Evolutionary conservation across 345 rosid genomes (phyloP), one percentile per base, ranked within the genome.

Genomic region (Euphorbia pulcherrima): DNA sequence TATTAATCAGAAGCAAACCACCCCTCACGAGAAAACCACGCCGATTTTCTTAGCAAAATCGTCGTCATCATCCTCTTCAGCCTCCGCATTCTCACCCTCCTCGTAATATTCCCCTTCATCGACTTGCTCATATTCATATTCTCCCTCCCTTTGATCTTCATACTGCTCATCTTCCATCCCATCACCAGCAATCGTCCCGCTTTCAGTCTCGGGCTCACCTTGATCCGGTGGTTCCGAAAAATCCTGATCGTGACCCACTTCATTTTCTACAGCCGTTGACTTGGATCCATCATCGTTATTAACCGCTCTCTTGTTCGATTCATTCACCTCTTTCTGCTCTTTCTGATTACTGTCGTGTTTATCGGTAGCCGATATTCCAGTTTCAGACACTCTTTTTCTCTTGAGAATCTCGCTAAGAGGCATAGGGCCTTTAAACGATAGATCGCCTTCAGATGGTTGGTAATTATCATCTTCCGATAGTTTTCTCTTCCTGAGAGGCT

Each of bases 391-490:
- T 80, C 87, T 82, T 80, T 92, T 90, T 65, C 97, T 87, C 81
- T 79, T 92, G 71, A 90, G 82, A 77, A 92, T 89, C 85, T 85
- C 96, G 54, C 89, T 87, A 26, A 92, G 82, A 63, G 98, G 88
- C 85, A 87, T 80, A 9, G 98, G 98, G 68, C 92, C 93, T 65
- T 87, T 85, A 74, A 92, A 92, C 9, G 96, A 78, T 50, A 77
- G 69, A 54, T 72, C 77, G 51, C 78, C 84, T 68, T 79, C 87
- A 60, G 80, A 56, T 69, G 72, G 85, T 68, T 62, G 85, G n/a
- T n/a, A n/a, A n/a, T n/a, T n/a, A 78, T 68, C 20, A 54, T 83
- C 85, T 65, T 77, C 90, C 28, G 39, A n/a, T 61, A 68, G 78
- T 74, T 80, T 84, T 44, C 88, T 77, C 76, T 87, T 87, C 75